Conservation (phyloP, 768 basidiomycete species). For the Leccinum obscurum region DNA sequence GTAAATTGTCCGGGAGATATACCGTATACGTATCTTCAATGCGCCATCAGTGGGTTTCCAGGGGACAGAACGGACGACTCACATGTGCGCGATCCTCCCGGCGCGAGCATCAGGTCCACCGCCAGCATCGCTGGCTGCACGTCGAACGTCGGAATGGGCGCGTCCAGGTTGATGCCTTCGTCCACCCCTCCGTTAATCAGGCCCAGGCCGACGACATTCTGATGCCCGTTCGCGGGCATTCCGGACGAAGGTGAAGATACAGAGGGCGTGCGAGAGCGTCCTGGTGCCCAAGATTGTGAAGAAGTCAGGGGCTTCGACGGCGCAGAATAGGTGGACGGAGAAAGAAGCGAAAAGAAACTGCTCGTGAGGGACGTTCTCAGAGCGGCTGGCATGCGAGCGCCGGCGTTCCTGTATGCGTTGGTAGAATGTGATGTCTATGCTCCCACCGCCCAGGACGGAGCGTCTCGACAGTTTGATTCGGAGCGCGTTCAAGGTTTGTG, state of each 20-base stretch:
- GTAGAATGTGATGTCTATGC: constrained; percentile 70
- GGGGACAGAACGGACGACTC: constrained; percentile 9
- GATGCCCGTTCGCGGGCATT: constrained; percentile 2
- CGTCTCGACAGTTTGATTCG: constrained; percentile 51
- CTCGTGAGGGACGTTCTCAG: constrained; percentile 47
- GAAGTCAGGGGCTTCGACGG: constrained; percentile 23
- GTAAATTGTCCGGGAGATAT: constrained; percentile 72
- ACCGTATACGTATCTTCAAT: constrained; percentile 76
- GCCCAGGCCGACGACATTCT: constrained; percentile 34
- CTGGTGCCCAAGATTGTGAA: constrained; percentile 26
- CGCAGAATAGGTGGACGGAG: constrained; percentile 36
- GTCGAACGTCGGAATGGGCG: constrained; percentile 81
- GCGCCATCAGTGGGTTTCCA: background rate
- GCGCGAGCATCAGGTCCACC: constrained; percentile 79
- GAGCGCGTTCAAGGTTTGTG: constrained; percentile 44
- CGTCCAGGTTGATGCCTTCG: constrained; percentile 59
- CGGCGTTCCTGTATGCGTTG: too few species aligned
- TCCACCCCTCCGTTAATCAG: constrained; percentile 28
- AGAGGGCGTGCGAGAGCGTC: constrained; percentile 22
- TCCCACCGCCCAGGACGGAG: constrained; percentile 57
- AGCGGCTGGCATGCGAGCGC: constrained; percentile 48
- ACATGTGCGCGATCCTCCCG: constrained; percentile 87
- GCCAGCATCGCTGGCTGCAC: constrained; percentile 86
- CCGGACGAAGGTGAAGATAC: constrained; percentile 26
- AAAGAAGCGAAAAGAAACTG: constrained; percentile 51